Evolutionary conservation across 2,329 filamentous ascomycete genomes (phyloP).

Genomic region (Aureobasidium zeae): DNA sequence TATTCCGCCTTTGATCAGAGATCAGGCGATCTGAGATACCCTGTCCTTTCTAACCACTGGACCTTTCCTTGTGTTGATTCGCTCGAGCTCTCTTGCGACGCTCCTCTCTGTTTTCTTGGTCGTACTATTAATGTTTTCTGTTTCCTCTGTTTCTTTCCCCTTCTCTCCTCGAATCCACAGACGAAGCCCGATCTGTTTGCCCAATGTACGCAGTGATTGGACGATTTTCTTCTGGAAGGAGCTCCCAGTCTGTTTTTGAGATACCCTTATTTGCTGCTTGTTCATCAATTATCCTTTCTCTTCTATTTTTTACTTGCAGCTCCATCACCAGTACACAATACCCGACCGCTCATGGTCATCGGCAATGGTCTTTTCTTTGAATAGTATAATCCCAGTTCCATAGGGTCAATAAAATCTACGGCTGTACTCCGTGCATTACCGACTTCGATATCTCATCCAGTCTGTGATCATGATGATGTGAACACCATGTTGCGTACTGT

Average conservation of each 20-base stretch:
- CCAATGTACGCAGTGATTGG: slow-evolving; percentile 4
- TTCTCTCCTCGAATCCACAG: neutral
- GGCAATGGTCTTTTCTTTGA: neutral
- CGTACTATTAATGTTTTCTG: slow-evolving; percentile 4
- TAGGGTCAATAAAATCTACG: slow-evolving; percentile 9
- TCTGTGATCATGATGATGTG: neutral
- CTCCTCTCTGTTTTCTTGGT: neutral
- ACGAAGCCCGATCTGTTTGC: neutral
- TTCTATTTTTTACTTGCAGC: neutral
- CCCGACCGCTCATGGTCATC: slow-evolving; percentile 9
- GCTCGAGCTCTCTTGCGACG: neutral
- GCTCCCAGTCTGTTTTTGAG: slow-evolving; percentile 11
- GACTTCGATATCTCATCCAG: neutral
- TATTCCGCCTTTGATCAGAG: slow-evolving; percentile 13
- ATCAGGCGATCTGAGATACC: slow-evolving; percentile 14
- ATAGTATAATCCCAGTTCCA: neutral
- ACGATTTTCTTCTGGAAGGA: neutral
- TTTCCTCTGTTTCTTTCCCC: neutral
- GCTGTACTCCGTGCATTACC: neutral
- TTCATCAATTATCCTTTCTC: neutral
- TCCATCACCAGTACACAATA: slow-evolving; percentile 7
- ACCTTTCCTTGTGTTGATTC: slow-evolving; percentile 15
- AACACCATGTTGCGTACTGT: too few relatives aligned
- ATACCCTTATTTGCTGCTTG: slow-evolving; percentile 12
- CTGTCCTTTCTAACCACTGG: slow-evolving; percentile 11